Base-by-base conservation (phyloP, 768 basidiomycete species). In the Amanita thiersii region DNA sequence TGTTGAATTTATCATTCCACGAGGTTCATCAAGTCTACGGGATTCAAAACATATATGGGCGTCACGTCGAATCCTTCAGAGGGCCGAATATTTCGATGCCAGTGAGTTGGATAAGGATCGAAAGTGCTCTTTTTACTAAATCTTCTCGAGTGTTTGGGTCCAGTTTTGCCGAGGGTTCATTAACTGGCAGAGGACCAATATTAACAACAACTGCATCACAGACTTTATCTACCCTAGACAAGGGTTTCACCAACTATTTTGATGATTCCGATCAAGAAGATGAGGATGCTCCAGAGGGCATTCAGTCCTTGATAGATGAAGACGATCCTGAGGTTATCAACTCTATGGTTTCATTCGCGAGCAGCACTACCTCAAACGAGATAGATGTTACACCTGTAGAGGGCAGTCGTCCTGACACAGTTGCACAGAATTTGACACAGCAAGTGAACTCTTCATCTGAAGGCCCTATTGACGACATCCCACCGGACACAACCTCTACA, bases 1-100 rank as follows among this genome's bases (percentile, higher is more conserved):
- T 51, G 76, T 91, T 12, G 79, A 83, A 55, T 91, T 92, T 49
- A 63, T 89, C 14, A 62, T 91, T 21, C 83, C 84, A 0, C 52
- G 57, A 37, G 57, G 61, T 33, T 53, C 56, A 2, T 61, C 64
- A 31, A 62, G 62, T 23, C 54, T 67, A 24, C 57, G 58, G 17
- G 56, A 65, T 19, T 61, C 62, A 11, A 57, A 60, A 17, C 66
- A 61, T 30, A 84, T 92, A 48, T 84, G 75, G 55, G 88, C 87
- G 1, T 75, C 77, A 32, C 76, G 72, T 49, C 76, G 70, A 51
- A 52, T 92, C 31, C 66, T 92, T 5, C 64, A 69, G 48, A 63
- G 89, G 44, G 75, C 81, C 3, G 84, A 86, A 23, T 90, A 91
- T 56, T 91, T 91, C 50, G 65, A 78, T 43, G 74, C 77, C 3